These are phyloP conservation scores for Pythium monospermum DNA, from an alignment of 352 stramenopile species.

Conservation along the genomic window DNA sequence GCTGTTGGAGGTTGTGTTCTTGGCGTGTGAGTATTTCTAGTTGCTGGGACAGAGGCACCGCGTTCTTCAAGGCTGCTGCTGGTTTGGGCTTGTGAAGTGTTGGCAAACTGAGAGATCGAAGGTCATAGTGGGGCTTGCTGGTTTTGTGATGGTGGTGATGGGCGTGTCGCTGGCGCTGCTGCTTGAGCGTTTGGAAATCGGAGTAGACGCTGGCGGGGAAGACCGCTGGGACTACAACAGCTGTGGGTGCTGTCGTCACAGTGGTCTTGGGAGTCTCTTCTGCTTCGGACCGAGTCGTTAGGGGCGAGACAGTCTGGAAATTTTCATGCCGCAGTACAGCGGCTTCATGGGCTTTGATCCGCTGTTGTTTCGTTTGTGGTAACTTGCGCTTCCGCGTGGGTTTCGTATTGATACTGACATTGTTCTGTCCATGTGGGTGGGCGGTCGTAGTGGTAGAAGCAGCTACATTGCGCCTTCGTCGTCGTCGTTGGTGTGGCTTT, in stretches of 20 bases:
- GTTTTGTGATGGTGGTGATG: background rate
- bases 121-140: slow-evolving; percentile 4
- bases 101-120: slow-evolving; percentile 23
- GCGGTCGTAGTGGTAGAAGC: no score
- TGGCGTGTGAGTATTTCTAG: background rate
- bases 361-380: background rate
- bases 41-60: slow-evolving; percentile 7
- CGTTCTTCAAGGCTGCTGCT: background rate
- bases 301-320: background rate
- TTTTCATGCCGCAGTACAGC: no score
- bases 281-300: slow-evolving; percentile 4
- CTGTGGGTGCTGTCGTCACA: background rate
- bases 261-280: background rate
- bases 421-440: no score
- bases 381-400: background rate
- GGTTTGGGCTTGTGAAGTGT: slow-evolving; percentile 10
- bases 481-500: background rate
- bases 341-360: background rate
- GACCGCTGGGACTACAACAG: background rate
- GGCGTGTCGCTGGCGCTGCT: slow-evolving; percentile 2
- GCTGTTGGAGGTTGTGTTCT: slow-evolving; percentile 25
- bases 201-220: slow-evolving; percentile 5
- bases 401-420: no score
- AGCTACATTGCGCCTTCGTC: no score
- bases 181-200: slow-evolving; percentile 5